These are phyloP conservation scores for Hypoxylon sp. DNA, from an alignment of 2,329 filamentous ascomycete genomes.

Conservation along the genomic window DNA sequence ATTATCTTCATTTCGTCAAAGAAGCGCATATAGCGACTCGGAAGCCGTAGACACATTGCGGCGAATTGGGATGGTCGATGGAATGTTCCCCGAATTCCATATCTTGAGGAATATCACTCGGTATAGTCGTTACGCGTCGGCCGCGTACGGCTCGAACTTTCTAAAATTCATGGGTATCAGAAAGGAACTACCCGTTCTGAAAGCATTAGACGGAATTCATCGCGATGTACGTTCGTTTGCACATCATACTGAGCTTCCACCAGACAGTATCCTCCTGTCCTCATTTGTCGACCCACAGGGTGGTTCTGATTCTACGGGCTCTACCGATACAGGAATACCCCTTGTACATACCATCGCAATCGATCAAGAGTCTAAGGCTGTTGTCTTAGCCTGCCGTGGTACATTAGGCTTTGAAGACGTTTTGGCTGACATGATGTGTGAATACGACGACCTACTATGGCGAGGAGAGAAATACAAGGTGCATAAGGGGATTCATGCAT, in stretches of 20 bases:
- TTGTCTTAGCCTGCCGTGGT: constrained; percentile 80
- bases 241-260: constrained; percentile 71
- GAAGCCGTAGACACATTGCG: constrained; percentile 66
- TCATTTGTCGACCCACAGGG: constrained; percentile 80
- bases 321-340: constrained; percentile 76
- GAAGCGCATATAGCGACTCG: constrained; percentile 64
- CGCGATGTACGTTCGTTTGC: constrained; percentile 75
- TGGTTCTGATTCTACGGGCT: constrained; percentile 74
- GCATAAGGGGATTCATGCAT: constrained; percentile 82
- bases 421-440: constrained; percentile 80
- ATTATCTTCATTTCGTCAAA: constrained; percentile 64
- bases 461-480: constrained; percentile 76
- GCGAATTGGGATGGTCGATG: constrained; percentile 68
- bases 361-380: constrained; percentile 79
- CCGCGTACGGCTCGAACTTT: constrained; percentile 75
- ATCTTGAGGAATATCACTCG: constrained; percentile 74
- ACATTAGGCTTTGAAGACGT: constrained; percentile 82
- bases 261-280: constrained; percentile 74
- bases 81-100: constrained; percentile 72
- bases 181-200: constrained; percentile 63
- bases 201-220: constrained; percentile 66
- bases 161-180: constrained; percentile 74
- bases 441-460: constrained; percentile 77
- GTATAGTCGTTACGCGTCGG: constrained; percentile 77
- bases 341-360: constrained; percentile 81